Conservation (phyloP, 768 basidiomycete genomes). For the Asterophora lycoperdoides region DNA sequence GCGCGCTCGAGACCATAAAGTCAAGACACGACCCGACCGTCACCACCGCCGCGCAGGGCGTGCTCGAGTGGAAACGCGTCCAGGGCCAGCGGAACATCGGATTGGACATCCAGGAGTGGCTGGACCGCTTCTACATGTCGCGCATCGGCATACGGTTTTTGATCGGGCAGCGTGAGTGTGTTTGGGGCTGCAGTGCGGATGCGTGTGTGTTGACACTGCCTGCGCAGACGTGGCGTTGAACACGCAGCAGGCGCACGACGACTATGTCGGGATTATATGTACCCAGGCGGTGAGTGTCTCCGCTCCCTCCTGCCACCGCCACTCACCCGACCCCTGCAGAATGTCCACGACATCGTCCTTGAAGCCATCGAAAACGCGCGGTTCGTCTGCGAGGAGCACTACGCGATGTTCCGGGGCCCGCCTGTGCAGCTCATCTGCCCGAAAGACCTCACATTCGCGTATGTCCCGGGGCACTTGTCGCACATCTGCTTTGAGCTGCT, state of each 20-base stretch:
- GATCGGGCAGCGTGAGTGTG: constrained; percentile 84
- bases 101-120: constrained; percentile 88
- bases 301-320: not conserved
- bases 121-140: constrained; percentile 96
- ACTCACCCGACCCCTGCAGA: constrained; percentile 37
- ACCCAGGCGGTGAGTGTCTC: constrained; percentile 68
- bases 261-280: constrained; percentile 97
- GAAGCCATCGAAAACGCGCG: constrained; percentile 98
- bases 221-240: constrained; percentile 86
- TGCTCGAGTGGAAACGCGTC: constrained; percentile 90
- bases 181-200: constrained; percentile 1
- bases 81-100: constrained; percentile 70
- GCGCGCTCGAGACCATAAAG: constrained; percentile 84
- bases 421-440: constrained; percentile 97
- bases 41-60: constrained; percentile 93
- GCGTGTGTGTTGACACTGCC: constrained; percentile 3
- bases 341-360: constrained; percentile 95
- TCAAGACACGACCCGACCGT: constrained; percentile 95
- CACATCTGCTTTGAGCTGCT: constrained; percentile 97
- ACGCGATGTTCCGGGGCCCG: constrained; percentile 92
- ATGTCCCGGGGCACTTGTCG: constrained; percentile 94
- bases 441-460: constrained; percentile 78
- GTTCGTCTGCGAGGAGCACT: constrained; percentile 93
- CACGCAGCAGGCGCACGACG: constrained; percentile 80
- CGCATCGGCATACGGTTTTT: constrained; percentile 95